These are phyloP conservation scores for Microcera coccophila DNA, from an alignment of 2,329 filamentous ascomycete species.

Conservation along the genomic window DNA sequence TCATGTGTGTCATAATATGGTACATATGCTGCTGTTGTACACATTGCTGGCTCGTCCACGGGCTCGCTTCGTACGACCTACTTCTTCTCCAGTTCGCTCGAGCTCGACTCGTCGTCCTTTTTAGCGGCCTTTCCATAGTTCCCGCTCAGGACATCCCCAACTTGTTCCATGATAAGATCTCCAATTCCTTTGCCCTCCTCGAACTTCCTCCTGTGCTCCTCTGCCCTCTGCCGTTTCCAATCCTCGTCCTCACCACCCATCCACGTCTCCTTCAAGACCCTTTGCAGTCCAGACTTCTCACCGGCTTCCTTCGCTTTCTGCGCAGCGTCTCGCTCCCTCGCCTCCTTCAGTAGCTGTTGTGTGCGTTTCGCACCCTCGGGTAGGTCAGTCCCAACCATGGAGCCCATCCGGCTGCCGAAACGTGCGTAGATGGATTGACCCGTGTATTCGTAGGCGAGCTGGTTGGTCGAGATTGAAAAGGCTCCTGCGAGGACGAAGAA, in stretches of 20 bases:
- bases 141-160: constrained; percentile 50
- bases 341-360: constrained; percentile 45
- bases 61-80: constrained; percentile 8
- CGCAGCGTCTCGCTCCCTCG: constrained; percentile 38
- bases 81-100: constrained; percentile 20
- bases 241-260: constrained; percentile 54
- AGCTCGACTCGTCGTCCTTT: constrained; percentile 24
- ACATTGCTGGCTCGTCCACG: not conserved
- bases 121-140: constrained; percentile 31
- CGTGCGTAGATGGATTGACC: constrained; percentile 50
- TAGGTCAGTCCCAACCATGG: constrained; percentile 50
- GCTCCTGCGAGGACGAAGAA: constrained; percentile 47
- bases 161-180: constrained; percentile 54
- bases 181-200: constrained; percentile 54
- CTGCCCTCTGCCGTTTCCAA: constrained; percentile 51
- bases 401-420: constrained; percentile 40
- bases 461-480: constrained; percentile 52
- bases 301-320: constrained; percentile 26
- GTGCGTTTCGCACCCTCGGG: constrained; percentile 52
- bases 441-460: constrained; percentile 54
- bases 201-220: constrained; percentile 50
- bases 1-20: not conserved
- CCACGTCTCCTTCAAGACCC: constrained; percentile 49
- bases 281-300: constrained; percentile 30
- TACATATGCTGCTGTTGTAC: not conserved